Percentiles rank a stretch among this genome's conserved stretches.
Conservation (phyloP, 1,284 basidiomycete genomes). For the Mrakiaceae sp. region DNA sequence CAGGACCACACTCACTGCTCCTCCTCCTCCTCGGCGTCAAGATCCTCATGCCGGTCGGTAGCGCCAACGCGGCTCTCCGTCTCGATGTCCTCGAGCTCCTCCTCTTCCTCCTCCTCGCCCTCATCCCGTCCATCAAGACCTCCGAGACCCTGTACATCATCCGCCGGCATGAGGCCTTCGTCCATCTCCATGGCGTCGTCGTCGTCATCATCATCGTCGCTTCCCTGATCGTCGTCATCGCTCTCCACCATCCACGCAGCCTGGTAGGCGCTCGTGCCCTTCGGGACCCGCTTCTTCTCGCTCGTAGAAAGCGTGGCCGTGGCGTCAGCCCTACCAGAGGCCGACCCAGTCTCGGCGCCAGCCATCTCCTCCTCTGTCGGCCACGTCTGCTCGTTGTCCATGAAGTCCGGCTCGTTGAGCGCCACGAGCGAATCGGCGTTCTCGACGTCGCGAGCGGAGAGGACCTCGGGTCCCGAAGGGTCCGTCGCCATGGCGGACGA, state of each 20-base stretch:
- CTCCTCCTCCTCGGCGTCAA: slow-evolving; percentile 71
- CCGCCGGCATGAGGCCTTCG: slow-evolving; percentile 24
- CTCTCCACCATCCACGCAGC: slow-evolving; percentile 87
- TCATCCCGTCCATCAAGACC: slow-evolving; percentile 22
- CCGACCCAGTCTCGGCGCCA: slow-evolving; percentile 28
- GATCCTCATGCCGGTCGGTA: slow-evolving; percentile 51
- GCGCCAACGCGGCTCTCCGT: slow-evolving; percentile 30
- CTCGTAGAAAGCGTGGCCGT: slow-evolving; percentile 61
- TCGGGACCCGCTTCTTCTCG: slow-evolving; percentile 63
- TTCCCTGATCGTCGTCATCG: slow-evolving; percentile 43
- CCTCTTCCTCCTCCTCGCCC: slow-evolving; percentile 28
- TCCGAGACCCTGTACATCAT: slow-evolving; percentile 30
- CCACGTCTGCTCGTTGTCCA: slow-evolving; percentile 96
- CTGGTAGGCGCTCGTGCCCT: slow-evolving; percentile 86
- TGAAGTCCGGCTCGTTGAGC: slow-evolving; percentile 74
- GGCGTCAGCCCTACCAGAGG: slow-evolving; percentile 31
- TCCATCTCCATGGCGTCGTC: slow-evolving; percentile 27
- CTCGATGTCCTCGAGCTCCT: slow-evolving; percentile 43
- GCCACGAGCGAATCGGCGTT: slow-evolving; percentile 79
- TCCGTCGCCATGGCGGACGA: slow-evolving; percentile 25
- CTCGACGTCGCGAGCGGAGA: slow-evolving; percentile 37
- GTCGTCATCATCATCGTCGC: slow-evolving; percentile 41
- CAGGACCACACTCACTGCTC: slow-evolving; percentile 48
- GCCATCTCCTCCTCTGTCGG: slow-evolving; percentile 94
- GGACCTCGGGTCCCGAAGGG: not conserved